Conservation (phyloP, 495 filamentous ascomycete genomes). For the Apiosordaria backusii region DNA sequence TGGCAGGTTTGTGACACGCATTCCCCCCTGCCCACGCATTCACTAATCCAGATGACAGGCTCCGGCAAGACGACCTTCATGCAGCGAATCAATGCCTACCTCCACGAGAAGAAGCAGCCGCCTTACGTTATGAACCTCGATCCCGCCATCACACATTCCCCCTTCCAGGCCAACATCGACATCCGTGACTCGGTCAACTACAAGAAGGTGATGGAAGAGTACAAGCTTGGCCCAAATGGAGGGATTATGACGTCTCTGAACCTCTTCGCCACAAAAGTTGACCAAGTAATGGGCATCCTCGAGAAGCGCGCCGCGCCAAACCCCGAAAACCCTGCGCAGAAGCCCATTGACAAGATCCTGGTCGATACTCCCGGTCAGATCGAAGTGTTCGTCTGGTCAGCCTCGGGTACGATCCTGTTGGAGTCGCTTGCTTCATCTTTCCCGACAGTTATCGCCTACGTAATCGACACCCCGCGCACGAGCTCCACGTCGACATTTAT, state of each 20-base stretch:
- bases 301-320: slow-evolving; percentile 80
- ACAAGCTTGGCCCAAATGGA: slow-evolving; percentile 95
- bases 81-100: slow-evolving; percentile 90
- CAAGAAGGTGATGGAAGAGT: slow-evolving; percentile 99
- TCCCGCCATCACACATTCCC: slow-evolving; percentile 88
- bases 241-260: slow-evolving; percentile 97
- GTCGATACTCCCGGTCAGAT: slow-evolving; percentile 97
- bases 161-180: slow-evolving; percentile 98
- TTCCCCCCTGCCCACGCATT: neutral
- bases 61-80: slow-evolving; percentile 99
- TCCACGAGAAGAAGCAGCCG: slow-evolving; percentile 67
- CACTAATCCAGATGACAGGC: slow-evolving; percentile 44
- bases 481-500: slow-evolving; percentile 94
- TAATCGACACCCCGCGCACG: slow-evolving; percentile 93
- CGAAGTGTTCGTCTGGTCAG: slow-evolving; percentile 97
- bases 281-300: slow-evolving; percentile 83
- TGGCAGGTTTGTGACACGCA: slow-evolving; percentile 62
- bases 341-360: slow-evolving; percentile 76
- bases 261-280: slow-evolving; percentile 94
- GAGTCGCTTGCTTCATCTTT: slow-evolving; percentile 89
- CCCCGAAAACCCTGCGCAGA: slow-evolving; percentile 54
- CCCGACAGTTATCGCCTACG: slow-evolving; percentile 93
- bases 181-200: slow-evolving; percentile 99
- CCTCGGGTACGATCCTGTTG: slow-evolving; percentile 87
- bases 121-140: slow-evolving; percentile 98